These are phyloP conservation scores for Massarina eburnea DNA, from an alignment of 2,329 filamentous ascomycete species.

Conservation along the genomic window DNA sequence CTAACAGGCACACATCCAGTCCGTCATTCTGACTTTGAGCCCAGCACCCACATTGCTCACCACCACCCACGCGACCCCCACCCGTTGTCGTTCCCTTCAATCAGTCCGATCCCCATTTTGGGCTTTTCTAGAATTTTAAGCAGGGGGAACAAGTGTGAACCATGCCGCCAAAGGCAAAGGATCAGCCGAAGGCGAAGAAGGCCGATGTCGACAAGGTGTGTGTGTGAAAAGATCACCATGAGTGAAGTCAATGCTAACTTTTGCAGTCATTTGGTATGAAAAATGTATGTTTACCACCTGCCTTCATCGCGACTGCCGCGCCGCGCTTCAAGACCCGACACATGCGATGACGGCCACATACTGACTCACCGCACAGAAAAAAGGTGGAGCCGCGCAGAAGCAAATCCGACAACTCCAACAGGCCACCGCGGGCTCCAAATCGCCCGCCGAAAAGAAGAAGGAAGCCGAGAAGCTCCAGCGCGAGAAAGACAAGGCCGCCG, in stretches of 20 bases:
- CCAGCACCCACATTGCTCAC: not conserved
- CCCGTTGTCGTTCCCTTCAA: constrained; percentile 3
- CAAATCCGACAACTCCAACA: constrained; percentile 64
- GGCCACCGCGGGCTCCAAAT: constrained; percentile 72
- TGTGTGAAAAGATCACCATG: not conserved
- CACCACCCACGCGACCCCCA: constrained; percentile 20
- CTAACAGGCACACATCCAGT: constrained; percentile 23
- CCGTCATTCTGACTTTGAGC: constrained; percentile 41
- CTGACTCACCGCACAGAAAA: constrained; percentile 62
- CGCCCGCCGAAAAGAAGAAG: constrained; percentile 85
- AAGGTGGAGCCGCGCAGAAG: constrained; percentile 86
- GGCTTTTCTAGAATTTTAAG: not conserved
- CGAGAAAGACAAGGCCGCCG: constrained; percentile 87
- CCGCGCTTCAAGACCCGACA: not conserved
- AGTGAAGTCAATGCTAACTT: constrained; percentile 5
- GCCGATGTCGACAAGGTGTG: constrained; percentile 76
- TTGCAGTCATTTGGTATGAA: constrained; percentile 94
- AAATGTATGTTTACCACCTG: constrained; percentile 60
- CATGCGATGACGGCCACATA: constrained; percentile 5
- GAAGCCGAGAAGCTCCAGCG: constrained; percentile 64
- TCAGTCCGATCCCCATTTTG: too few species aligned
- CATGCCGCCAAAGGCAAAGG: constrained; percentile 71
- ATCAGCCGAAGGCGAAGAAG: constrained; percentile 58
- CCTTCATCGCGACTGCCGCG: constrained; percentile 4
- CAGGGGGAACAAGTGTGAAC: constrained; percentile 35